These are phyloP conservation scores for Peniophora sp. DNA, from an alignment of 1,284 basidiomycete genomes.

Conservation along the genomic window DNA sequence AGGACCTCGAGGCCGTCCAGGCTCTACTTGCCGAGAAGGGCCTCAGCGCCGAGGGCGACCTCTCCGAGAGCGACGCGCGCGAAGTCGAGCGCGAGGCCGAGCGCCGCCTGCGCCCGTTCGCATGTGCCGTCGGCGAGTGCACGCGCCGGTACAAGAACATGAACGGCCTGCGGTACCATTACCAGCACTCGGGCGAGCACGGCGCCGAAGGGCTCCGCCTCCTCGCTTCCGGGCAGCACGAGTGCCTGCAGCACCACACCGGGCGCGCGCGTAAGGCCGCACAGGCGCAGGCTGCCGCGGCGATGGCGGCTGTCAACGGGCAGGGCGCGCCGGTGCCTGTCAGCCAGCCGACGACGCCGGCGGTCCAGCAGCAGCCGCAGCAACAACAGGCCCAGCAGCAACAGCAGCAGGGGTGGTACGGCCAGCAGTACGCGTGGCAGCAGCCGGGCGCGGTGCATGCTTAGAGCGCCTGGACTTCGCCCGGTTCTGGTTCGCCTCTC, in stretches of 20 bases:
- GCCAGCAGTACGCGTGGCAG: neutral
- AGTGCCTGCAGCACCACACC: conserved; percentile 32
- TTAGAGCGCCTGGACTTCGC: too few species aligned
- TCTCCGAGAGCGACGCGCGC: conserved; percentile 60
- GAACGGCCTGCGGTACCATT: conserved; percentile 95
- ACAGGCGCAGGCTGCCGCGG: conserved; percentile 13
- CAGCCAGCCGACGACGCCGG: neutral
- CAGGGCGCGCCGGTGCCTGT: neutral
- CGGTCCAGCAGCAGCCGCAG: neutral
- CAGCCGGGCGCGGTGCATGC: neutral
- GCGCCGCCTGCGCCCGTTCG: conserved; percentile 74
- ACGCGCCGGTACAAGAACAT: conserved; percentile 96
- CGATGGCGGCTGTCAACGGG: conserved; percentile 10
- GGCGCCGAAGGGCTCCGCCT: conserved; percentile 80
- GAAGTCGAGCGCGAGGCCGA: conserved; percentile 81
- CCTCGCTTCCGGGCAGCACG: conserved; percentile 80
- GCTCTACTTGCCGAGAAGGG: conserved; percentile 59
- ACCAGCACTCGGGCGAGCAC: conserved; percentile 94
- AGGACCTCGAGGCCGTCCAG: conserved; percentile 67
- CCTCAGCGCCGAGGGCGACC: conserved; percentile 18
- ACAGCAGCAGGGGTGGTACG: neutral
- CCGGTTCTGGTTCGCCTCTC: too few species aligned
- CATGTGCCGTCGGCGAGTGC: conserved; percentile 87
- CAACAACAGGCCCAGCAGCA: neutral
- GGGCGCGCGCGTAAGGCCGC: conserved; percentile 8